Conservation (phyloP, 2,329 filamentous ascomycete genomes). For the Didymella lethalis region DNA sequence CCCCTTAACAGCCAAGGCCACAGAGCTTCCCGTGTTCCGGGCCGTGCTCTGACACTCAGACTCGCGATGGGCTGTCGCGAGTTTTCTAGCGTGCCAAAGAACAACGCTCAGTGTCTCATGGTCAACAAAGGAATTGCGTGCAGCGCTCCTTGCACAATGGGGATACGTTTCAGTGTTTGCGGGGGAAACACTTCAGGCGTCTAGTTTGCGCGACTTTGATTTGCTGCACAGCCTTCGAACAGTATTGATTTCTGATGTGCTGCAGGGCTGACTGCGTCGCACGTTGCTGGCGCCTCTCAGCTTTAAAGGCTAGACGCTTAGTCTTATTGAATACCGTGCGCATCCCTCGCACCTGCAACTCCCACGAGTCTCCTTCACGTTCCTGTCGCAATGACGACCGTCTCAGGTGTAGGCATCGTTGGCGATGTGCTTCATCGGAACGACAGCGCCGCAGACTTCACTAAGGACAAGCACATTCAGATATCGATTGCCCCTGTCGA, state of each 20-base stretch:
- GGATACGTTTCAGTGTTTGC: slow-evolving; percentile 7
- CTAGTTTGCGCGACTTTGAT: slow-evolving; percentile 6
- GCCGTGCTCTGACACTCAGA: slow-evolving; percentile 19
- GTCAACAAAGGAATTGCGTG: slow-evolving; percentile 3
- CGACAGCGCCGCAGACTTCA: slow-evolving; percentile 14
- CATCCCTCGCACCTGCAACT: slow-evolving; percentile 14
- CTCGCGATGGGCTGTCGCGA: slow-evolving; percentile 14
- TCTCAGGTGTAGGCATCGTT: slow-evolving; percentile 20
- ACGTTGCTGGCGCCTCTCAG: slow-evolving; percentile 22
- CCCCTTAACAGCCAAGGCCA: slow-evolving; percentile 19
- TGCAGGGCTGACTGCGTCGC: slow-evolving; percentile 25
- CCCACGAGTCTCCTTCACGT: slow-evolving; percentile 11
- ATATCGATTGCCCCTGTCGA: slow-evolving; percentile 19
- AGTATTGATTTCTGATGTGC: slow-evolving; percentile 21
- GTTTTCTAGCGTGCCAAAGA: slow-evolving; percentile 15
- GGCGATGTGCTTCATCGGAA: slow-evolving; percentile 21
- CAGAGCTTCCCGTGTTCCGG: slow-evolving; percentile 19
- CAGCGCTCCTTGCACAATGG: slow-evolving; percentile 6
- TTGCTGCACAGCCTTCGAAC: slow-evolving; percentile 9
- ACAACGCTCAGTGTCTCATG: slow-evolving; percentile 16
- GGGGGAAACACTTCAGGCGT: slow-evolving; percentile 13
- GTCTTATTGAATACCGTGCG: slow-evolving; percentile 20
- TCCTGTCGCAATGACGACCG: slow-evolving; percentile 18
- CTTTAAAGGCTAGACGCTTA: slow-evolving; percentile 24
- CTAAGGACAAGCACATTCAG: slow-evolving; percentile 19